Evolutionary conservation across 2,329 filamentous ascomycete genomes (phyloP).

Genomic region (Truncatella angustata): DNA sequence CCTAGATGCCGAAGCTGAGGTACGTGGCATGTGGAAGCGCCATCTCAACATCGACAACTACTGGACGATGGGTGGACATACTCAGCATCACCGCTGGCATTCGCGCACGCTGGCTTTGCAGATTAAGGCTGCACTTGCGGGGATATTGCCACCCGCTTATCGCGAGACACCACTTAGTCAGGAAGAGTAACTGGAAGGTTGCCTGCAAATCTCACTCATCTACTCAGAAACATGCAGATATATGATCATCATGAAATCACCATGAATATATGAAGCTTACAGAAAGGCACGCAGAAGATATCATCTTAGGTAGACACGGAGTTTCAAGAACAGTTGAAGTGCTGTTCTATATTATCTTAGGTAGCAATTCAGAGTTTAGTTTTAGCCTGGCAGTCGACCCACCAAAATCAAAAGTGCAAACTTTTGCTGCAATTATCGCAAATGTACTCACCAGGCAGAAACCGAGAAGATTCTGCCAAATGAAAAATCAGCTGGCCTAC

Average conservation of each 20-base stretch:
- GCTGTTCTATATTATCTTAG: too few species aligned
- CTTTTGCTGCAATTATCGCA: neutral
- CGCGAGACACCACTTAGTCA: conserved; percentile 10
- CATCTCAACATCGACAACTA: conserved; percentile 30
- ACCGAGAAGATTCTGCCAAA: too few species aligned
- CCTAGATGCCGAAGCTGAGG: conserved; percentile 39
- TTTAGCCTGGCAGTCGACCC: neutral
- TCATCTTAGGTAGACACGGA: too few species aligned
- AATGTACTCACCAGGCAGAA: neutral
- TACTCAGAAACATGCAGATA: too few species aligned
- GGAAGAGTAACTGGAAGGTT: too few species aligned
- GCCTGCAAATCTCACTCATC: too few species aligned
- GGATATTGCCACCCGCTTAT: conserved; percentile 33
- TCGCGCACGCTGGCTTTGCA: conserved; percentile 41
- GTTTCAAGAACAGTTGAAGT: too few species aligned
- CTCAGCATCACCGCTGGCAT: conserved; percentile 31
- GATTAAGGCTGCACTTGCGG: conserved; percentile 33
- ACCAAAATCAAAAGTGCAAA: neutral
- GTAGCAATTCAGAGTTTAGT: neutral
- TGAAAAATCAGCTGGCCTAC: too few species aligned
- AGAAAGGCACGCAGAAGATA: too few species aligned
- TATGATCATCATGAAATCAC: too few species aligned
- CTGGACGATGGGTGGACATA: conserved; percentile 33
- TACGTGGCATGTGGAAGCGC: conserved; percentile 39
- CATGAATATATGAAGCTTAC: too few species aligned